phyloP scores from a whole-genome alignment of 148 eudicot species.

The Polygonum maritimum region DNA sequence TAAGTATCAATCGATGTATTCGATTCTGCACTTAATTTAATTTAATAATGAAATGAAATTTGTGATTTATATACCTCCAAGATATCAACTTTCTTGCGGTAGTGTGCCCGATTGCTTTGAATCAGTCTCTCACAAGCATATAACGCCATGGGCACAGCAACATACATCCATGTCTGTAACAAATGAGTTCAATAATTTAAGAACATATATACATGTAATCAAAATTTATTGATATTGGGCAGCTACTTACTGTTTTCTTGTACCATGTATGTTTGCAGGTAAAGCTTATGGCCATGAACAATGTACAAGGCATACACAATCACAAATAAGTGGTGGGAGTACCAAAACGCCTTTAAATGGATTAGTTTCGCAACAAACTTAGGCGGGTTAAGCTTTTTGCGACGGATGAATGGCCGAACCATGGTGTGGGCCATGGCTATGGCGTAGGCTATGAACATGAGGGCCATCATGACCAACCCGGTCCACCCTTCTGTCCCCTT shows the following conservation, averaged over 20 bases:
- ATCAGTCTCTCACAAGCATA: slow-evolving; percentile 35
- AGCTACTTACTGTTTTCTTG: slow-evolving; percentile 23
- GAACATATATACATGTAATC: background rate
- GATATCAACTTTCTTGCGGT: background rate
- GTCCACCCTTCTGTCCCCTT: slow-evolving; percentile 48
- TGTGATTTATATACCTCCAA: background rate
- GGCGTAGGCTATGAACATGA: slow-evolving; percentile 37
- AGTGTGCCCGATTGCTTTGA: slow-evolving; percentile 33
- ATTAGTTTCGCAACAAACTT: slow-evolving; percentile 31
- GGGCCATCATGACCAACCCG: slow-evolving; percentile 34
- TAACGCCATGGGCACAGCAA: slow-evolving; percentile 35
- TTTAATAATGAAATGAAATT: background rate
- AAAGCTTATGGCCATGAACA: slow-evolving; percentile 35
- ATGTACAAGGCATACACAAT: slow-evolving; percentile 38
- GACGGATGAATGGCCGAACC: slow-evolving; percentile 20
- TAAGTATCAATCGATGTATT: background rate
- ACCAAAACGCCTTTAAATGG: slow-evolving; percentile 16
- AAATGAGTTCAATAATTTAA: background rate
- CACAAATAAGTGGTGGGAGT: slow-evolving; percentile 49
- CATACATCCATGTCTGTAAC: slow-evolving; percentile 47
- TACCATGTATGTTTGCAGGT: slow-evolving; percentile 32
- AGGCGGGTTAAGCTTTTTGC: slow-evolving; percentile 28
- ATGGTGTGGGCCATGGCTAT: slow-evolving; percentile 25
- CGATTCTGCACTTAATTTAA: background rate
- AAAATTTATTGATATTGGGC: background rate